Evolutionary conservation across 768 basidiomycete species (phyloP).

Genomic region (Mycena maculata): DNA sequence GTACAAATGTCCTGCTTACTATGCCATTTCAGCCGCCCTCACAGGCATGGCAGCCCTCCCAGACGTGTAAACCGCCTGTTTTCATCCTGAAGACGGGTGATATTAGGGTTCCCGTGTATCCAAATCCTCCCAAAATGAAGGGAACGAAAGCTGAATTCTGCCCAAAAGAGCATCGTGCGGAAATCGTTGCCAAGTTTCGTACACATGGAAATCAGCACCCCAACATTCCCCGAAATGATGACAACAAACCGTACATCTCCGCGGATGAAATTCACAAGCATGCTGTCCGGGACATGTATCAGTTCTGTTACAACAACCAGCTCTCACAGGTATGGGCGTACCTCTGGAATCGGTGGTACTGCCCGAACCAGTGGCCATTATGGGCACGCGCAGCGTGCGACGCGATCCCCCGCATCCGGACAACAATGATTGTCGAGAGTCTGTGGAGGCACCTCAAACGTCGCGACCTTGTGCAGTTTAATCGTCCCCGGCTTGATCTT

Average conservation of each 20-base stretch:
- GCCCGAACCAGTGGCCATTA: background rate
- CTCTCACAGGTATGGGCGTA: background rate
- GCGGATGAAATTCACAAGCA: background rate
- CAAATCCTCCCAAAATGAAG: slow-evolving; percentile 29
- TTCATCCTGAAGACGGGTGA: slow-evolving; percentile 28
- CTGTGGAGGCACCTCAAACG: background rate
- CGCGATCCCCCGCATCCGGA: background rate
- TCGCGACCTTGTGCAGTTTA: background rate
- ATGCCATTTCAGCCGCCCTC: no score
- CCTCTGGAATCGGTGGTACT: slow-evolving; percentile 1
- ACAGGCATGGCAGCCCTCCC: background rate
- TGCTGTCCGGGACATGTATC: background rate
- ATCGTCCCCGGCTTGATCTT: slow-evolving; percentile 26
- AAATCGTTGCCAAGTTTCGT: slow-evolving; percentile 33
- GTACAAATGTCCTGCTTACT: background rate
- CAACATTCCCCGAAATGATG: slow-evolving; percentile 31
- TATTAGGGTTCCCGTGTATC: slow-evolving; percentile 29
- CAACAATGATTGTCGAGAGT: background rate
- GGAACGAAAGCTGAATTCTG: slow-evolving; percentile 28
- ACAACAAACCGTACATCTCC: background rate
- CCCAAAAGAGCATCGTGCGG: slow-evolving; percentile 23
- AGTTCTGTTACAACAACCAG: background rate
- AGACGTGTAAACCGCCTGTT: slow-evolving; percentile 31
- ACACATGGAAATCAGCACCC: slow-evolving; percentile 37
- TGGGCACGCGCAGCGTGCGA: background rate